Base-by-base conservation (phyloP, 495 filamentous ascomycete genomes). In the Acidomyces sp. region DNA sequence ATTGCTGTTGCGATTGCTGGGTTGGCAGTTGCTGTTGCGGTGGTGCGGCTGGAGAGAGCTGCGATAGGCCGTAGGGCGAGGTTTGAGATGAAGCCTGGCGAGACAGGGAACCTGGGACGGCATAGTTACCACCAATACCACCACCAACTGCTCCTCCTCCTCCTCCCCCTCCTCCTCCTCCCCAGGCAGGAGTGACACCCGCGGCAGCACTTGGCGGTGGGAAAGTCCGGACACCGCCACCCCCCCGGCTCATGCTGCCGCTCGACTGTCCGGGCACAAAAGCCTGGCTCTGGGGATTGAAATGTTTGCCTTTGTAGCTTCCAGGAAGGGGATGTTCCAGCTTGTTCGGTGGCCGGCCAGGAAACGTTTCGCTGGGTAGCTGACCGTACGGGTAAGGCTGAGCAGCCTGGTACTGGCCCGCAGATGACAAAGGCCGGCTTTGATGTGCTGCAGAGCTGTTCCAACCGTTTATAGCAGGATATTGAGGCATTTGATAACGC, bases 241-340 rank as follows among this genome's bases (percentile, higher is more conserved):
- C n/a, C n/a, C n/a, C n/a, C n/a, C n/a, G n/a, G n/a, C n/a, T n/a
- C n/a, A n/a, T n/a, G n/a, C n/a, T n/a, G 16, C 70, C 68, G 16
- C 15, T 39, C 4, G 25, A 18, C 18, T 51, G 39, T 13, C 27
- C 21, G n/a, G 87, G 87, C 29, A 93, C 72, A 54, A 95, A 95
- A 2, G 84, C 76, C 44, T 86, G 80, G 9, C 82, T 93, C 59
- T 93, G 85, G 0, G 87, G 87, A 51, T 95, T 93, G 66, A 95
- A 93, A 16, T 80, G 71, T 53, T 84, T 80, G 17, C 85, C 68
- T 53, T 76, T 80, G 58, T 80, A 92, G 59, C 78, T 85, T 13
- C 81, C 83, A 11, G 83, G 82, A 29, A 93, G 70, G 21, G 81
- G 78, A 55, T 90, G 82, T 43, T 77, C 69, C 3, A 43, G 32